These are phyloP conservation scores for Emericellopsis terricola DNA, from an alignment of 495 filamentous ascomycete species.

Conservation along the genomic window DNA sequence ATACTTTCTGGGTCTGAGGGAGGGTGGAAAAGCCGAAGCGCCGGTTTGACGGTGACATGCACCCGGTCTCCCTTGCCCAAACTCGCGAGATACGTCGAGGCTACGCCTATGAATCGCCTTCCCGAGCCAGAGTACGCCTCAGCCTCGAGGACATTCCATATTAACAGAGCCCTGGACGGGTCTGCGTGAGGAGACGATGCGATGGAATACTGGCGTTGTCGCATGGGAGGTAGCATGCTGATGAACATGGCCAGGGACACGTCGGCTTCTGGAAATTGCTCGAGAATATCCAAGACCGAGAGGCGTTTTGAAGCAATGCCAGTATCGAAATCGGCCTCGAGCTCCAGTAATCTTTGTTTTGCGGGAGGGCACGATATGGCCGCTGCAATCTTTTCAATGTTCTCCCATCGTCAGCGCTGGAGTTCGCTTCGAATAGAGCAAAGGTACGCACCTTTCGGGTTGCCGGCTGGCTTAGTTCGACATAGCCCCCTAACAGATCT, in stretches of 20 bases:
- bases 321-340: constrained; percentile 29
- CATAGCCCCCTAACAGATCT: constrained; percentile 47
- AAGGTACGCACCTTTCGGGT: constrained; percentile 25
- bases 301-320: constrained; percentile 38
- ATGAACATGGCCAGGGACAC: constrained; percentile 46
- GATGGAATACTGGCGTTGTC: constrained; percentile 60
- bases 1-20: too few species aligned
- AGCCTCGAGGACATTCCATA: constrained; percentile 45
- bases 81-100: too few species aligned
- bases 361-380: not conserved
- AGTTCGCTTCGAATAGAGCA: not conserved
- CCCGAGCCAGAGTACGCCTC: constrained; percentile 35
- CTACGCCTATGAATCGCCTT: too few species aligned
- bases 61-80: too few species aligned
- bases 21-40: too few species aligned
- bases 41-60: too few species aligned
- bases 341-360: constrained; percentile 16
- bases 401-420: not conserved
- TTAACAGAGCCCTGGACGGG: constrained; percentile 40
- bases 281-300: constrained; percentile 47
- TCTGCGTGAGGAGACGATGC: constrained; percentile 51
- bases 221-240: constrained; percentile 55
- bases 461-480: constrained; percentile 54
- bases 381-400: not conserved
- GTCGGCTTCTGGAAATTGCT: constrained; percentile 32